Conservation (phyloP, 208 protist genomes). For the Acanthamoeba castellanii region DNA sequence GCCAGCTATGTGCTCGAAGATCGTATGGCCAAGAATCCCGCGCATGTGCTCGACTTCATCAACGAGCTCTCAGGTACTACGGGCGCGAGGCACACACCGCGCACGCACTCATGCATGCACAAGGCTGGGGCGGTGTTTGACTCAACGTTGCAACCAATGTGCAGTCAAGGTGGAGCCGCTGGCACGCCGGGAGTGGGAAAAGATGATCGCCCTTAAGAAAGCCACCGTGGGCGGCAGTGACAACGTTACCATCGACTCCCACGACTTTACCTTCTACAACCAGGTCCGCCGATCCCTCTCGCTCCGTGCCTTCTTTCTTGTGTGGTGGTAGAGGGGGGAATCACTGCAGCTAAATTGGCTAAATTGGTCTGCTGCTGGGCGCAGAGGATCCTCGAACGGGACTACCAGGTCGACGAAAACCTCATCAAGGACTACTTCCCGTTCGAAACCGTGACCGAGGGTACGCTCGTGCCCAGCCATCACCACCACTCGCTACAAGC, state of each 20-base stretch:
- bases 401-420: slow-evolving; percentile 84
- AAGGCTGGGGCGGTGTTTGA: no score
- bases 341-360: no score
- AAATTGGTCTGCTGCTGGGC: no score
- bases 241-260: slow-evolving; percentile 77
- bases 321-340: no score
- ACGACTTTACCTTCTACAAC: slow-evolving; percentile 84
- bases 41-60: slow-evolving; percentile 62
- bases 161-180: slow-evolving; percentile 37
- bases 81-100: no score
- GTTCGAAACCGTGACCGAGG: slow-evolving; percentile 77
- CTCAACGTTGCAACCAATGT: no score
- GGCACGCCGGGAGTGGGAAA: slow-evolving; percentile 50
- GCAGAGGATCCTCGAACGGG: slow-evolving; percentile 70
- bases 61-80: slow-evolving; percentile 50
- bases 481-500: no score
- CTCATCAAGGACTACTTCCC: slow-evolving; percentile 86
- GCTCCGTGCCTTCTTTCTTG: no score
- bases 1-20: slow-evolving; percentile 79
- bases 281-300: background rate
- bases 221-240: slow-evolving; percentile 49
- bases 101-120: no score
- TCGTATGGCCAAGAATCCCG: slow-evolving; percentile 78
- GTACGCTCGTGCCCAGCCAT: no score
- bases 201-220: slow-evolving; percentile 79